phyloP scores from a whole-genome alignment of 345 rosid species.

The Noccaea caerulescens region DNA sequence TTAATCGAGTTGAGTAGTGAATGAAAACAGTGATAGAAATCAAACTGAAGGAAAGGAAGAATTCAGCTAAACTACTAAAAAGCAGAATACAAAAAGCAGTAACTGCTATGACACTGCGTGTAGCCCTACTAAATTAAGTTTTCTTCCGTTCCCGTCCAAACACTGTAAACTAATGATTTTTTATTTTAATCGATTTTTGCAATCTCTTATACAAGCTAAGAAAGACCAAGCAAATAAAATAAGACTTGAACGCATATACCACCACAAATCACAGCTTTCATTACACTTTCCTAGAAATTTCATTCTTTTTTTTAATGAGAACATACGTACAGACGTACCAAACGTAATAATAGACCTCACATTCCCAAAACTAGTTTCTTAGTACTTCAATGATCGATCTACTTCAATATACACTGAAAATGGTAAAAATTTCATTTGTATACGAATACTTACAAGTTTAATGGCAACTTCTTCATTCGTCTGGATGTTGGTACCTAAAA shows the following conservation, averaged over 20 bases:
- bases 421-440: not conserved
- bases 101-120: not conserved
- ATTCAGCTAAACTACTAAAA: not conserved
- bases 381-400: constrained; percentile 24
- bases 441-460: constrained; percentile 79
- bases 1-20: not conserved
- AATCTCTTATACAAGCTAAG: constrained; percentile 12
- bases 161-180: constrained; percentile 2
- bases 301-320: constrained; percentile 8
- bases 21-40: not conserved
- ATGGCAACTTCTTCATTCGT: constrained; percentile 97
- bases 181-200: not conserved
- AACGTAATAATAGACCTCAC: constrained; percentile 21
- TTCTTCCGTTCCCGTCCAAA: not conserved
- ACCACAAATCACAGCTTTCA: constrained; percentile 29
- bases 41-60: constrained; percentile 7
- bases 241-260: constrained; percentile 12
- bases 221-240: constrained; percentile 20
- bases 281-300: constrained; percentile 8
- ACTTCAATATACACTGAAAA: constrained; percentile 18
- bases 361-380: constrained; percentile 1
- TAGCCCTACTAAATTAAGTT: constrained; percentile 9
- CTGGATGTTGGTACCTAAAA: constrained; percentile 79
- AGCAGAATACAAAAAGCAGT: not conserved
- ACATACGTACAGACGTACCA: constrained; percentile 3